phyloP scores from a whole-genome alignment of 2,329 filamentous ascomycete genomes.

The Botrytis hyacinthi region DNA sequence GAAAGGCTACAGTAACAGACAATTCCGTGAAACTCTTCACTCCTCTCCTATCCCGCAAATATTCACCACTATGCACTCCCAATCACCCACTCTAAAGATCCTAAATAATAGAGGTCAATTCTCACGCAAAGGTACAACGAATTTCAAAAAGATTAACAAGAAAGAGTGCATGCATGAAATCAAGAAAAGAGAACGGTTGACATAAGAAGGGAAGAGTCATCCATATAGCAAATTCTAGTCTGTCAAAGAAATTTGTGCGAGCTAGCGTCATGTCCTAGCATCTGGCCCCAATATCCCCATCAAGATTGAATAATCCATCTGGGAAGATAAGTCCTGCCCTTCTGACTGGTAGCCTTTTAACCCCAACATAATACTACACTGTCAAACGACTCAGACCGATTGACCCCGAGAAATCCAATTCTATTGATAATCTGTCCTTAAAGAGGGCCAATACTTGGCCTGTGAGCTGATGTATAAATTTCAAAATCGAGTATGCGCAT shows the following conservation, averaged over 20 bases:
- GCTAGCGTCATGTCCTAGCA: slow-evolving; percentile 4
- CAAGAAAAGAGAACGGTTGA: not conserved
- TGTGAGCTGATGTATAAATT: not conserved
- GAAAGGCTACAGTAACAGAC: slow-evolving; percentile 14
- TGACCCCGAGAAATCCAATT: not conserved
- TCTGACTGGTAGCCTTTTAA: slow-evolving; percentile 6
- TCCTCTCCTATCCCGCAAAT: not conserved
- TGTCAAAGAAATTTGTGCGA: not conserved
- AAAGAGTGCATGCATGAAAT: not conserved
- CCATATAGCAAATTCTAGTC: not conserved
- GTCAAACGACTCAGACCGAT: slow-evolving; percentile 5
- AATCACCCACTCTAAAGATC: not conserved
- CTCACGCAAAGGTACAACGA: not conserved
- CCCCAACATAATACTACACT: slow-evolving; percentile 8
- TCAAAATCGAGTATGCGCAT: not conserved
- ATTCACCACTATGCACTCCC: not conserved
- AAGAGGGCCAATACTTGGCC: not conserved
- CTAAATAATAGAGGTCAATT: not conserved
- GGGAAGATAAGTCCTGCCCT: not conserved
- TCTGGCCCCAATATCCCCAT: not conserved
- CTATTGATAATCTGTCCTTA: not conserved
- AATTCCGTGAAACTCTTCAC: slow-evolving; percentile 2
- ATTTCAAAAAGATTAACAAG: not conserved
- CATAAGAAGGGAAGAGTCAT: not conserved
- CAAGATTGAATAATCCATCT: not conserved